phyloP scores from a whole-genome alignment of 768 basidiomycete species.

The Mycena haematopus region DNA sequence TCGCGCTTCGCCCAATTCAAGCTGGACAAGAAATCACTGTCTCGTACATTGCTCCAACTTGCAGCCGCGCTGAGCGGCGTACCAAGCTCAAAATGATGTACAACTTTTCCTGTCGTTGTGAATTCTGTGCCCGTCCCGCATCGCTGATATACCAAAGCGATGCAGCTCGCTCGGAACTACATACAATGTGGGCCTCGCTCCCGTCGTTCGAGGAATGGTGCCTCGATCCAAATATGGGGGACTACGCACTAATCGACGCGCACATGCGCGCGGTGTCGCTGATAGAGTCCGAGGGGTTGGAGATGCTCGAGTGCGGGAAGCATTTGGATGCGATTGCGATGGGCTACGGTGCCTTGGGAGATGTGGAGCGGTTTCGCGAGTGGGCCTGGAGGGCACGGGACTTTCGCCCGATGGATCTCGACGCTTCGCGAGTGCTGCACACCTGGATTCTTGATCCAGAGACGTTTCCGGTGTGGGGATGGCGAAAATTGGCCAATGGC shows the following conservation, averaged over 20 bases:
- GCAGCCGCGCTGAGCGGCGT: constrained; percentile 28
- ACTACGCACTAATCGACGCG: constrained; percentile 39
- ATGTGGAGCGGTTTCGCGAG: constrained; percentile 41
- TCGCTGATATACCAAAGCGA: constrained; percentile 35
- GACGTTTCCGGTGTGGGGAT: constrained; percentile 46
- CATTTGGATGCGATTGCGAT: constrained; percentile 48
- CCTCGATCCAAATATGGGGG: constrained; percentile 33
- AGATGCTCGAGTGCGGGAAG: constrained; percentile 33
- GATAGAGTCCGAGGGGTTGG: constrained; percentile 43
- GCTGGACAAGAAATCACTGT: constrained; percentile 47
- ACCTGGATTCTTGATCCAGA: constrained; percentile 44
- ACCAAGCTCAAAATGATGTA: constrained; percentile 33
- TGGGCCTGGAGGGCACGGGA: constrained; percentile 42
- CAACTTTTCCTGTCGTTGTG: constrained; percentile 43
- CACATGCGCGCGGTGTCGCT: constrained; percentile 39
- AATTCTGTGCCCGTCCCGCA: constrained; percentile 31
- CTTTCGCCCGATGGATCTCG: constrained; percentile 28
- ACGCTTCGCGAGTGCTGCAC: constrained; percentile 37
- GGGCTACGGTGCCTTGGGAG: constrained; percentile 49
- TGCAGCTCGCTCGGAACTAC: constrained; percentile 36
- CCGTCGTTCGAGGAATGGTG: constrained; percentile 46
- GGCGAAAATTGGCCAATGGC: constrained; percentile 31
- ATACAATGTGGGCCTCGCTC: constrained; percentile 34
- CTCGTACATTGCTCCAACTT: constrained; percentile 38
- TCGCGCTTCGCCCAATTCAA: constrained; percentile 42